Conservation (phyloP, 1,284 basidiomycete genomes). For the Athelia sp. region DNA sequence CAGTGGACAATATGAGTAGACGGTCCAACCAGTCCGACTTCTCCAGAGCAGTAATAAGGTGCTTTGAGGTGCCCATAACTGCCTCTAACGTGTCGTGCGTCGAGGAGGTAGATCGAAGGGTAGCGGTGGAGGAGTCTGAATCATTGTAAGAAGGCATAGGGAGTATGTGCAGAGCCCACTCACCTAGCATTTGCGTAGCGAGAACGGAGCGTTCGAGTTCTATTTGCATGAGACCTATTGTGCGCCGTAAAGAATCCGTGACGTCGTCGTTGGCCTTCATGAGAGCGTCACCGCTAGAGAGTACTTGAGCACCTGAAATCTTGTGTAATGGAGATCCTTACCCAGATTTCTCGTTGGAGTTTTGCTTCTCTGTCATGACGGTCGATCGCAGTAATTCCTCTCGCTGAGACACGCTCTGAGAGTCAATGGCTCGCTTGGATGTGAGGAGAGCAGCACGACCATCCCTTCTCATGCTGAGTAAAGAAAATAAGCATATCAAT, state of each 20-base stretch:
- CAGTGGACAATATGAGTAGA: slow-evolving; percentile 71
- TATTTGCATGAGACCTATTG: slow-evolving; percentile 80
- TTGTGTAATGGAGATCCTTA: no score
- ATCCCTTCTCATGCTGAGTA: slow-evolving; percentile 52
- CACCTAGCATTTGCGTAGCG: slow-evolving; percentile 81
- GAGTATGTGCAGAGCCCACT: slow-evolving; percentile 15
- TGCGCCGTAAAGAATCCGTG: slow-evolving; percentile 81
- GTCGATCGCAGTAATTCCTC: slow-evolving; percentile 61
- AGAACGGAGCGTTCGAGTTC: slow-evolving; percentile 88
- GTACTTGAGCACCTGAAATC: slow-evolving; percentile 4
- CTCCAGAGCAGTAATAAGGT: slow-evolving; percentile 81
- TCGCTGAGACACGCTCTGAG: slow-evolving; percentile 47
- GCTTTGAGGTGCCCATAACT: slow-evolving; percentile 74
- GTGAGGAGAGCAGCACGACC: slow-evolving; percentile 59
- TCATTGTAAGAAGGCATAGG: slow-evolving; percentile 1
- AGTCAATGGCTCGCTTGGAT: slow-evolving; percentile 70
- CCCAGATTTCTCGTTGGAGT: slow-evolving; percentile 50
- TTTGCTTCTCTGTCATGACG: slow-evolving; percentile 39
- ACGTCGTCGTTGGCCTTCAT: slow-evolving; percentile 88
- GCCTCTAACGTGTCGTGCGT: slow-evolving; percentile 77
- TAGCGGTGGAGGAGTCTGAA: slow-evolving; percentile 76
- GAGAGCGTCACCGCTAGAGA: slow-evolving; percentile 70
- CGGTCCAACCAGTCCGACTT: slow-evolving; percentile 91
- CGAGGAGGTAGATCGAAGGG: slow-evolving; percentile 67
- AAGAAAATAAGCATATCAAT: not conserved